Base-by-base conservation (phyloP, 2,329 filamentous ascomycete species). In the Ilyonectria robusta region DNA sequence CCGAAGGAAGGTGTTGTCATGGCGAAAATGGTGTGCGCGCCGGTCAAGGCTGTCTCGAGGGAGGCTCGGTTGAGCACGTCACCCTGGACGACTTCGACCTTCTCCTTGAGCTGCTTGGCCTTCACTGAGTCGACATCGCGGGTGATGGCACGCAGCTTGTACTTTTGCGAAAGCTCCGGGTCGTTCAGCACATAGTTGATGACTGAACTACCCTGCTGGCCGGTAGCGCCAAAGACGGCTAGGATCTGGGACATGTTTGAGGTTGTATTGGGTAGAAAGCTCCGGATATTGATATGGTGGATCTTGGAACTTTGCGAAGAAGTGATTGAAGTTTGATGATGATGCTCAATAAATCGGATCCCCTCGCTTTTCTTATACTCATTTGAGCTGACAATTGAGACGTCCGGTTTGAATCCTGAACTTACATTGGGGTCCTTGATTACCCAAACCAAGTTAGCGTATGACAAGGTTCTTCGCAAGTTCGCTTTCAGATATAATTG, bases 181-280 rank as follows among this genome's bases (percentile, higher is more conserved):
- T 87, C 81, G 40, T 79, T 78, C 10, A 87, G 79, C 11, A 88
- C 78, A 29, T 79, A 75, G 54, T 82, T 75, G 61, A 87, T 78
- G 9, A 87, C 79, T 9, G 84, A 84, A 11, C 84, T 78, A 19
- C 86, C 86, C 74, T 88, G 86, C 40, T 84, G 81, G 65, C 86
- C 85, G 0, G 86, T 88, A 23, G 85, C 85, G 9, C 86, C 86
- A 57, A 87, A 86, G 26, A 88, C 79, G 29, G 79, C 81, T 37
- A 86, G 76, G 35, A 81, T 69, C 44, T 82, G 80, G 46, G 72
- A 63, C 77, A 80, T 80, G 19, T 29, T 66, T 21, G 11, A 40
- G n/a, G 7, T 42, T 17, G 40, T 17, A 6, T 42, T 42, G 40
- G 40, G 40, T 2, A 33, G 11, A 33, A 33, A 2, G 11, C 11